Base-by-base conservation (phyloP, 2,329 filamentous ascomycete genomes). In the Pestalotiopsis sp. region DNA sequence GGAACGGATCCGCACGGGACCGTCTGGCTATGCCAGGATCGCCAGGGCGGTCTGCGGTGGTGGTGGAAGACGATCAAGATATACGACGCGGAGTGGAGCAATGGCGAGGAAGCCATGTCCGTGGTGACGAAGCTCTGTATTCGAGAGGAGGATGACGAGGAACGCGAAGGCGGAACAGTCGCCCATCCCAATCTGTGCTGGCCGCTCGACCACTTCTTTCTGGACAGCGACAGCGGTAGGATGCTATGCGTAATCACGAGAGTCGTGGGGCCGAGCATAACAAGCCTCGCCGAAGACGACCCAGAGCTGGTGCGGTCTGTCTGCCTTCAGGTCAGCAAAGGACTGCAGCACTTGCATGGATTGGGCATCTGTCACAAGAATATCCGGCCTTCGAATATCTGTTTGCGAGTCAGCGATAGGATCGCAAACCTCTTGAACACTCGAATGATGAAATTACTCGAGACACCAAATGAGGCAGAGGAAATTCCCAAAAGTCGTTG, bases 311-410 rank as follows among this genome's bases (percentile, higher is more conserved):
- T 69, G 36, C 64, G 41, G 17, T 12, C 38, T 0, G 17, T 67
- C 20, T 61, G 61, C n/a, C 20, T 40, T 4, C 68, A 69, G 25
- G 45, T 52, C 2, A 60, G 38, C 12, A 52, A 41, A 11, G 64
- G 65, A 0, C 27, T 62, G 27, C 59, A 62, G 20, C 38, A 40
- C 59, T 20, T 62, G 27, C 64, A 66, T 14, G 9, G 14, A 2
- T 20, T 57, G 20, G 64, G 63, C 11, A 23, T 69, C 7, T 66
- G 68, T 36, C 68, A 69, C 58, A 64, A 64, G 36, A 65, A 66
- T 27, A 49, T 69, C 56, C 23, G 38, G 27, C 65, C 31, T 4
- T 52, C 45, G 40, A 69, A 45, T 23, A 66, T 69, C 17, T 58
- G 56, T n/a, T 23, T 69, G 17, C 58, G 59, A 13, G 40, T 65